phyloP scores from a whole-genome alignment of 106 monocot species.

The Allium sativum region DNA sequence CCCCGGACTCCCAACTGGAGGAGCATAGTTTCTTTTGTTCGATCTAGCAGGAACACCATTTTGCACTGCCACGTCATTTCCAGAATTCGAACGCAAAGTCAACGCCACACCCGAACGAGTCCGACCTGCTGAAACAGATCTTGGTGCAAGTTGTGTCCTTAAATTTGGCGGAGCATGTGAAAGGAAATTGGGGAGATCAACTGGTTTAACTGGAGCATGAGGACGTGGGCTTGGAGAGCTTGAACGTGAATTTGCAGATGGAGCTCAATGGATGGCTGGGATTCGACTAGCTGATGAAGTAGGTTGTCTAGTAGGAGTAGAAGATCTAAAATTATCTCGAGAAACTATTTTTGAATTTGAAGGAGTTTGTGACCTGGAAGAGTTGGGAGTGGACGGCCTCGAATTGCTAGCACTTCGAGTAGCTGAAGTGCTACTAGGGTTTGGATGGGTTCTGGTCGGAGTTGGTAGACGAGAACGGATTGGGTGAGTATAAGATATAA shows the following conservation, averaged over 20 bases:
- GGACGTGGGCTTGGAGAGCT: slow-evolving; percentile 58
- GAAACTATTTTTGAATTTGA: slow-evolving; percentile 20
- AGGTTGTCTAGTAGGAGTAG: slow-evolving; percentile 54
- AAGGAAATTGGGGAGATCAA: slow-evolving; percentile 61
- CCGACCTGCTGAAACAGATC: slow-evolving; percentile 68
- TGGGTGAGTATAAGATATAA: slow-evolving; percentile 26
- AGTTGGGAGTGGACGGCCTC: slow-evolving; percentile 13
- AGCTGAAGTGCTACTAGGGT: slow-evolving; percentile 11
- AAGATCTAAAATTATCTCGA: slow-evolving; percentile 40
- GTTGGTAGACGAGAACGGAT: slow-evolving; percentile 18
- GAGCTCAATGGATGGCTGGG: slow-evolving; percentile 30
- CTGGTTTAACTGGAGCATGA: slow-evolving; percentile 28
- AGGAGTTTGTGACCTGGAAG: slow-evolving; percentile 12
- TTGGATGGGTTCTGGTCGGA: slow-evolving; percentile 48
- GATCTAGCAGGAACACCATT: slow-evolving; percentile 10
- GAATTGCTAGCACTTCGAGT: slow-evolving; percentile 6
- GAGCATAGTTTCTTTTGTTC: slow-evolving; percentile 31
- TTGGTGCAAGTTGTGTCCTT: slow-evolving; percentile 62
- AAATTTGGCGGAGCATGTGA: slow-evolving; percentile 75
- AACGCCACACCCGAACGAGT: slow-evolving; percentile 52
- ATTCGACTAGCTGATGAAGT: slow-evolving; percentile 27
- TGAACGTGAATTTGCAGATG: slow-evolving; percentile 34
- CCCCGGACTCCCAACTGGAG: slow-evolving; percentile 28
- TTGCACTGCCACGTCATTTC: slow-evolving; percentile 29
- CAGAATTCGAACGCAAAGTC: slow-evolving; percentile 27